Percentiles rank a stretch among this genome's conserved stretches.
These are phyloP conservation scores for Cercospora brassicicola DNA, from an alignment of 2,329 filamentous ascomycete species.

Conservation along the genomic window DNA sequence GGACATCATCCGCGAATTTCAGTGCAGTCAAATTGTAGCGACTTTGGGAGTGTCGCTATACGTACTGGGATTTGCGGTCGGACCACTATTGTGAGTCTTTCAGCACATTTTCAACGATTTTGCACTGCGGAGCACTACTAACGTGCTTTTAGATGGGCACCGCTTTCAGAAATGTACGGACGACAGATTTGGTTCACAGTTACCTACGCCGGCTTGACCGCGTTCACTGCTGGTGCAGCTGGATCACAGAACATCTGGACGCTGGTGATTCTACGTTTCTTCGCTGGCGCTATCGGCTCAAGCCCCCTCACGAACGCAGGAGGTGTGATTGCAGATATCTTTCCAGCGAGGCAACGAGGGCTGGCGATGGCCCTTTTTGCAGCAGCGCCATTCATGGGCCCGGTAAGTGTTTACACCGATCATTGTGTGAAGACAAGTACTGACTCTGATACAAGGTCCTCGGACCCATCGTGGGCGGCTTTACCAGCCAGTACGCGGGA, in stretches of 20 bases:
- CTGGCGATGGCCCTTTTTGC: slow-evolving; percentile 64
- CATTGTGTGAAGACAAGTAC: not conserved
- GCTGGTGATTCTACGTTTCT: slow-evolving; percentile 49
- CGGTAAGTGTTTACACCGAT: slow-evolving; percentile 13
- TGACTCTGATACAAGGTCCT: slow-evolving; percentile 30
- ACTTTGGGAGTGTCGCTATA: slow-evolving; percentile 66
- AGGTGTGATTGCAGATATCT: slow-evolving; percentile 52
- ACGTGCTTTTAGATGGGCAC: slow-evolving; percentile 51
- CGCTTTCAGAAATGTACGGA: slow-evolving; percentile 61
- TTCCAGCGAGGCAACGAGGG: slow-evolving; percentile 44
- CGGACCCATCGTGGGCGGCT: slow-evolving; percentile 66
- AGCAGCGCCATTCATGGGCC: slow-evolving; percentile 65
- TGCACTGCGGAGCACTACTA: not conserved
- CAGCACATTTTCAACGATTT: not conserved
- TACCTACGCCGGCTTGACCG: slow-evolving; percentile 42
- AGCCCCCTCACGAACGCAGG: slow-evolving; percentile 49
- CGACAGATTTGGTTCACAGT: slow-evolving; percentile 42
- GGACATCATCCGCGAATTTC: slow-evolving; percentile 58
- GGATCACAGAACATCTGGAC: slow-evolving; percentile 48
- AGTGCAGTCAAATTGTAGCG: slow-evolving; percentile 53
- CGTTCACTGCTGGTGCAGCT: slow-evolving; percentile 46
- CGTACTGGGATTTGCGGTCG: slow-evolving; percentile 62
- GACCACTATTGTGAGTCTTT: slow-evolving; percentile 36
- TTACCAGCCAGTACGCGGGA: slow-evolving; percentile 61
- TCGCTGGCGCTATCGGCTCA: slow-evolving; percentile 48